A percentile compares a stretch with the other conserved stretches of the same genome.
phyloP scores from a whole-genome alignment of 2,329 filamentous ascomycete species.

The Pseudocercospora macadamiae region DNA sequence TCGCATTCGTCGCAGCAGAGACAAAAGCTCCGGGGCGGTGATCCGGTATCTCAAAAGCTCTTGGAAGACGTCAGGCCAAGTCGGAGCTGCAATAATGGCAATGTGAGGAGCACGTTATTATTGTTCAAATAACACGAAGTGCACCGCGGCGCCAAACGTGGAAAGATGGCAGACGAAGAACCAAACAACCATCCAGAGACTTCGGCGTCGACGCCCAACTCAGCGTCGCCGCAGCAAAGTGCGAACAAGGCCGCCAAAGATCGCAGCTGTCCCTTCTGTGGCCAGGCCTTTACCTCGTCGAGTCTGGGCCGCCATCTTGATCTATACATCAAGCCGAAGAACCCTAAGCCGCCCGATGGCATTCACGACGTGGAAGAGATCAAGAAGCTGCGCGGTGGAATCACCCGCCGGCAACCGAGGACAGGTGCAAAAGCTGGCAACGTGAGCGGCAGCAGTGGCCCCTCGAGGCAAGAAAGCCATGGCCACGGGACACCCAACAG shows the following conservation, averaged over 20 bases:
- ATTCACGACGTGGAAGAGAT: constrained; percentile 91
- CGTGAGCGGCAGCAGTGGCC: constrained; percentile 12
- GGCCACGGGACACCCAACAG: constrained; percentile 5
- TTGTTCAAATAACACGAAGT: too few species aligned
- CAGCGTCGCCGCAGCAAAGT: constrained; percentile 16
- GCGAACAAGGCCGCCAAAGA: constrained; percentile 67
- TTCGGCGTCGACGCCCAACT: constrained; percentile 31
- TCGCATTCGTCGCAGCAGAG: constrained; percentile 5
- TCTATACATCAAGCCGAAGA: constrained; percentile 90
- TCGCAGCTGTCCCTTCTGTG: constrained; percentile 84
- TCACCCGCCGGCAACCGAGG: constrained; percentile 82
- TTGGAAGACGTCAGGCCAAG: constrained; percentile 2
- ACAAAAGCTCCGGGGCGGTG: not conserved
- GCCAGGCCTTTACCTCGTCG: constrained; percentile 88
- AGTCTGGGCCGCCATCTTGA: constrained; percentile 92
- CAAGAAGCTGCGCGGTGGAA: constrained; percentile 75
- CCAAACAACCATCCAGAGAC: constrained; percentile 27
- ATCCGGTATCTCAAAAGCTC: not conserved
- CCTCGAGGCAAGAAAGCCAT: constrained; percentile 8
- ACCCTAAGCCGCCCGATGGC: constrained; percentile 83
- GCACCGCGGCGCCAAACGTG: too few species aligned
- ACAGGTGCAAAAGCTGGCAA: constrained; percentile 38
- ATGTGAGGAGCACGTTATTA: not conserved
- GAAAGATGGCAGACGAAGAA: constrained; percentile 18
- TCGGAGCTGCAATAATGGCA: not conserved